Evolutionary conservation across 176 grass and related monocot genomes (phyloP), one percentile per base, ranked within the genome.

Genomic region (Eragrostis curvula): DNA sequence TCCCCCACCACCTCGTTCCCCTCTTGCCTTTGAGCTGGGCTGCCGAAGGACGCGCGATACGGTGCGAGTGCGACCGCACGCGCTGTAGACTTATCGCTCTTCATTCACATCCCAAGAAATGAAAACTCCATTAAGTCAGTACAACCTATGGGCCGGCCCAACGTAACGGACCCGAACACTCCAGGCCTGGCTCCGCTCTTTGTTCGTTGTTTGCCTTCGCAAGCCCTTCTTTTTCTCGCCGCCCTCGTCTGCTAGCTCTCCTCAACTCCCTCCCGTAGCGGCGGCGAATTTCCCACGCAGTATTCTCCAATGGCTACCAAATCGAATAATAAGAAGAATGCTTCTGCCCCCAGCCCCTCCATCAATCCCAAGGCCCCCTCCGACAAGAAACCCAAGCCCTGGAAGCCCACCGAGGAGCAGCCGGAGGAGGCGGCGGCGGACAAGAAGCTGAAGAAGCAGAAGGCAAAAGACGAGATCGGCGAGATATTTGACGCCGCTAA

Each of bases 401-500:
- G 11, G 62, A 75, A 85, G 41, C 63, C 27, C 27, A 21, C 29
- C 2, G 28, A 66, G 40, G 56, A 77, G 86, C 45, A 18, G 45
- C 48, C 24, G 41, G 46, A 28, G 42, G 18, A 55, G 64, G 75
- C 28, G 53, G 40, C 23, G 47, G 76, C 55, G 6, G 64, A 57
- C 12, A 78, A 65, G 81, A 86, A 94, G 44, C 53, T 36, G 50
- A 92, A 90, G 78, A 77, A 87, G 88, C 71, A 85, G 70, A 92
- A 92, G 79, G 79, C 68, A 14, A 65, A 13, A 18, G 82, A 95
- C 70, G 93, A 96, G 79, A 96, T 96, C 75, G 88, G 92, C 50
- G 90, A 96, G 32, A 96, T 96, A 81, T 96, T 96, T 79, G 41
- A 86, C 73, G 73, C 70, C 43, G 82, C 84, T 2, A 96, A 91